phyloP scores from a whole-genome alignment of 371 early-diverging fungal genomes.

The Sporodiniella umbellata region DNA sequence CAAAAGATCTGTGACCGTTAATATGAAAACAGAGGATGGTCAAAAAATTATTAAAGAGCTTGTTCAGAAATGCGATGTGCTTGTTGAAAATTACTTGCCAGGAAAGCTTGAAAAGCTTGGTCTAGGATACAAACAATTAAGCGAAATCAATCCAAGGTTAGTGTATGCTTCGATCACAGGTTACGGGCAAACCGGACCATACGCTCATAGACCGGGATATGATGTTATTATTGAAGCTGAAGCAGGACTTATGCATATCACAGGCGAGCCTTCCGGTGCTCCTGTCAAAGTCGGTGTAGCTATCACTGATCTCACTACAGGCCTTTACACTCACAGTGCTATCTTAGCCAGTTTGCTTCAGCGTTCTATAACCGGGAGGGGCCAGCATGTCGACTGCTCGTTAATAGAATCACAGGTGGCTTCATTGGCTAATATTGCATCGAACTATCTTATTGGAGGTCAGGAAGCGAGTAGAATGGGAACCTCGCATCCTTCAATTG shows the following conservation, averaged over 20 bases:
- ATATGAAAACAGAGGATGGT: conserved; percentile 73
- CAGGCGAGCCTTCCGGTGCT: conserved; percentile 77
- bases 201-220: conserved; percentile 77
- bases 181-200: conserved; percentile 90
- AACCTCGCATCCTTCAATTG: conserved; percentile 86
- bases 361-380: conserved; percentile 62
- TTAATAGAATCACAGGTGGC: conserved; percentile 86
- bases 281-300: conserved; percentile 97
- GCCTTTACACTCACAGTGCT: conserved; percentile 86
- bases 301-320: conserved; percentile 83
- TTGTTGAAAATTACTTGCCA: conserved; percentile 92
- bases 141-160: conserved; percentile 68
- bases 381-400: conserved; percentile 84
- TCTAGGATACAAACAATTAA: conserved; percentile 72
- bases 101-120: conserved; percentile 80
- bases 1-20: conserved; percentile 84
- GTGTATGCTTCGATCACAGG: conserved; percentile 89
- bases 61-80: conserved; percentile 68
- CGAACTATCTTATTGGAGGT: conserved; percentile 81
- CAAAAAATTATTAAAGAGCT: conserved; percentile 63
- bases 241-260: conserved; percentile 94
- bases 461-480: conserved; percentile 83
- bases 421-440: conserved; percentile 85
- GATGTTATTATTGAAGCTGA: conserved; percentile 95
- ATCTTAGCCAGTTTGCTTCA: conserved; percentile 85